Conservation (phyloP, 805 yeast species). For the Saccharomyces cerevisiae region DNA sequence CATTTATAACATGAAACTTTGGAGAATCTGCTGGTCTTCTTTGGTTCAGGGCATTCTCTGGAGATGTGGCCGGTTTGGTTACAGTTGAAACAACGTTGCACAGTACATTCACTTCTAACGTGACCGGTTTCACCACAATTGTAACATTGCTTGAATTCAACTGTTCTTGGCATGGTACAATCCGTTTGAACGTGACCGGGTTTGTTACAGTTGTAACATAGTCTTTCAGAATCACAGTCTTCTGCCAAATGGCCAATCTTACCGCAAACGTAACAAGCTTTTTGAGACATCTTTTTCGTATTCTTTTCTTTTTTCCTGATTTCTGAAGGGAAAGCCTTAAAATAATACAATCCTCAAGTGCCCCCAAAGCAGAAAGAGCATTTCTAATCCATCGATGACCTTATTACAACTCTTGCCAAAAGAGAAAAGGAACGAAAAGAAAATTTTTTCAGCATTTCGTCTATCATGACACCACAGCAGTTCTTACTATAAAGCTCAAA, state of each 20-base stretch:
- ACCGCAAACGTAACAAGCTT: slow-evolving; percentile 89
- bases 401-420: background rate
- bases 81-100: slow-evolving; percentile 75
- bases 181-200: slow-evolving; percentile 86
- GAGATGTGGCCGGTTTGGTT: slow-evolving; percentile 76
- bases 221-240: slow-evolving; percentile 77
- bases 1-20: slow-evolving; percentile 69
- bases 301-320: background rate
- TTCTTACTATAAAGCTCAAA: background rate
- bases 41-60: slow-evolving; percentile 58
- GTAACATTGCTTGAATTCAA: slow-evolving; percentile 82
- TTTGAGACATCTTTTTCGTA: slow-evolving; percentile 37
- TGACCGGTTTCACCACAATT: slow-evolving; percentile 90
- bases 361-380: background rate
- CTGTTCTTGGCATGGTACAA: slow-evolving; percentile 82
- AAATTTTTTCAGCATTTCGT: background rate
- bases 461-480: background rate
- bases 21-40: slow-evolving; percentile 16
- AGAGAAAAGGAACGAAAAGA: background rate
- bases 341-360: background rate
- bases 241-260: slow-evolving; percentile 87
- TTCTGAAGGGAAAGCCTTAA: background rate
- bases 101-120: slow-evolving; percentile 72
- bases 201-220: slow-evolving; percentile 87
- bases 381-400: background rate